Conservation (phyloP, 1,139 yeast genomes). For the Pichia sp. region DNA sequence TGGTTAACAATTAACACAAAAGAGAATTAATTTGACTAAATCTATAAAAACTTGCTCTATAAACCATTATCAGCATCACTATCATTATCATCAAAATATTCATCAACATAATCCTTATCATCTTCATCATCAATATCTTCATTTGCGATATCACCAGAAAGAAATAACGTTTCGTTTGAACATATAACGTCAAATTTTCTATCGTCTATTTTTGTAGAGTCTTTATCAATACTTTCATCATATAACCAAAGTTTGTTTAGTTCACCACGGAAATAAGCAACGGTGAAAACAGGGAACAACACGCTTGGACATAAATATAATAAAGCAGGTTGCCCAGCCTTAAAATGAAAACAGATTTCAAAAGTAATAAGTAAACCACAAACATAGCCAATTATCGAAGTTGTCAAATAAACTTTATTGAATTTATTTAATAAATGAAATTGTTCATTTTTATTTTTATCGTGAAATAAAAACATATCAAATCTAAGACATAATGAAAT, state of each 20-base stretch:
- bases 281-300: slow-evolving; percentile 30
- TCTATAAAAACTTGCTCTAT: background rate
- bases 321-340: slow-evolving; percentile 61
- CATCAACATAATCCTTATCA: slow-evolving; percentile 16
- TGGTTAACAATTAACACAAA: background rate
- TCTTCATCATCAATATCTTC: slow-evolving; percentile 22
- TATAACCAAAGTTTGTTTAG: slow-evolving; percentile 35
- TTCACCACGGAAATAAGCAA: slow-evolving; percentile 38
- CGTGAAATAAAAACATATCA: slow-evolving; percentile 40
- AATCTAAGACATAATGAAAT: slow-evolving; percentile 45
- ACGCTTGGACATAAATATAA: slow-evolving; percentile 55
- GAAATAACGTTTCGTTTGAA: slow-evolving; percentile 21
- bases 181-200: slow-evolving; percentile 18
- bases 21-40: too few species aligned
- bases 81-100: slow-evolving; percentile 4
- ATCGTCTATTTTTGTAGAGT: slow-evolving; percentile 14
- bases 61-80: background rate
- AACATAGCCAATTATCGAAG: slow-evolving; percentile 39
- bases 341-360: slow-evolving; percentile 33
- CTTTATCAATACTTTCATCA: slow-evolving; percentile 28
- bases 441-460: slow-evolving; percentile 24
- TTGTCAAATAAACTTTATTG: slow-evolving; percentile 40
- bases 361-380: slow-evolving; percentile 41
- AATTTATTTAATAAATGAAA: slow-evolving; percentile 38
- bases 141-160: slow-evolving; percentile 18